Percentiles rank a stretch among this genome's conserved stretches.
These are phyloP conservation scores for Peniophora sp. DNA, from an alignment of 1,284 basidiomycete genomes.

Conservation along the genomic window DNA sequence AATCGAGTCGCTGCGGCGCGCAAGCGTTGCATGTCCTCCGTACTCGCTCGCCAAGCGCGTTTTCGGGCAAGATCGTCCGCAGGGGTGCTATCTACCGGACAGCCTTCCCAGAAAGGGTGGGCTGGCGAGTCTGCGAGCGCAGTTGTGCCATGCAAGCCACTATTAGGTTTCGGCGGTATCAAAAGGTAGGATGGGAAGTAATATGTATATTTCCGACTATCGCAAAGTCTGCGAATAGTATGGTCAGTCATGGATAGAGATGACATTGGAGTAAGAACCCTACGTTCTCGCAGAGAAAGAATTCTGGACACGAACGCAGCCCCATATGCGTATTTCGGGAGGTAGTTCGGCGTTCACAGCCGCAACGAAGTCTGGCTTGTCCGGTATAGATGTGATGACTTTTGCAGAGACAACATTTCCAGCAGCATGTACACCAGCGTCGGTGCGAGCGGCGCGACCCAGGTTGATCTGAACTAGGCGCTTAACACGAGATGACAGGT, in stretches of 20 bases:
- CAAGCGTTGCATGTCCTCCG: slow-evolving; percentile 49
- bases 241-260: background rate
- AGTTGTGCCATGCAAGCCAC: slow-evolving; percentile 45
- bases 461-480: slow-evolving; percentile 58
- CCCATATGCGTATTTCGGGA: slow-evolving; percentile 90
- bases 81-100: slow-evolving; percentile 27
- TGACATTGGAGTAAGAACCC: slow-evolving; percentile 17
- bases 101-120: slow-evolving; percentile 41
- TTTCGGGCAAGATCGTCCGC: slow-evolving; percentile 57
- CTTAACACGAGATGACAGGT: background rate
- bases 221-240: slow-evolving; percentile 58
- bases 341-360: slow-evolving; percentile 85
- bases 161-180: slow-evolving; percentile 81
- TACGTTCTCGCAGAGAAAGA: slow-evolving; percentile 89
- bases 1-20: slow-evolving; percentile 56
- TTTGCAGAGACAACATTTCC: slow-evolving; percentile 92
- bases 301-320: slow-evolving; percentile 79
- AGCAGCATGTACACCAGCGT: slow-evolving; percentile 96
- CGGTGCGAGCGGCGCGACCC: slow-evolving; percentile 88
- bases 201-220: slow-evolving; percentile 96
- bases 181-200: slow-evolving; percentile 93
- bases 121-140: slow-evolving; percentile 12
- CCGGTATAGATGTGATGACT: slow-evolving; percentile 74
- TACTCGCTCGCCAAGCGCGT: slow-evolving; percentile 57
- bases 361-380: slow-evolving; percentile 63